These are phyloP conservation scores for Taphrina sp. DNA, from an alignment of 1,139 yeast genomes.

Conservation along the genomic window DNA sequence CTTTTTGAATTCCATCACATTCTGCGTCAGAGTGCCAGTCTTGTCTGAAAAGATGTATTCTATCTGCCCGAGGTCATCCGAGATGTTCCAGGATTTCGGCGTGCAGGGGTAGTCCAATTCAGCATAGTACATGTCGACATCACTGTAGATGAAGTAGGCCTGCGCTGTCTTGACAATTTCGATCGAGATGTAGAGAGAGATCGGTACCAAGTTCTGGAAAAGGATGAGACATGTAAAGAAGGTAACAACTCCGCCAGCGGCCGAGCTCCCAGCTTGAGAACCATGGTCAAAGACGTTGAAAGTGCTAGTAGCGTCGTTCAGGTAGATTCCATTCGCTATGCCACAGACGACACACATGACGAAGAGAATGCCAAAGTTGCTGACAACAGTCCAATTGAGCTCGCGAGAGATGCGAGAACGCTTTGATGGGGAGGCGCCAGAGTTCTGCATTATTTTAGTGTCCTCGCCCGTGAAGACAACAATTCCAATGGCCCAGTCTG, in stretches of 20 bases:
- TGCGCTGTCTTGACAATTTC: constrained; percentile 93
- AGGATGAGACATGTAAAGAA: constrained; percentile 87
- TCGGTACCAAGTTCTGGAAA: constrained; percentile 89
- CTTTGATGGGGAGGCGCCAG: constrained; percentile 91
- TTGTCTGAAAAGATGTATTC: constrained; percentile 95
- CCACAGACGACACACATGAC: constrained; percentile 80
- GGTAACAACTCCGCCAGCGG: constrained; percentile 75
- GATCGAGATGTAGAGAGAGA: constrained; percentile 87
- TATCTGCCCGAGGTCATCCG: constrained; percentile 95
- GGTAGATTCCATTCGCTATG: constrained; percentile 74
- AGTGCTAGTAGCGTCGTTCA: constrained; percentile 55
- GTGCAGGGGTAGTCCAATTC: constrained; percentile 89
- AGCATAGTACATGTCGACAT: constrained; percentile 79
- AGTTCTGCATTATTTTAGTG: constrained; percentile 86
- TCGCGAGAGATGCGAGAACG: constrained; percentile 78
- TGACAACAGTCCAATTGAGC: constrained; percentile 64
- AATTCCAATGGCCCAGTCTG: constrained; percentile 89
- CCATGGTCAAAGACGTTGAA: constrained; percentile 71
- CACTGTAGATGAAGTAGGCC: constrained; percentile 89
- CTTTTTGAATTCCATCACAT: constrained; percentile 94
- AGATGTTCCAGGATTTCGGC: constrained; percentile 94
- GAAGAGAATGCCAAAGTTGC: constrained; percentile 74
- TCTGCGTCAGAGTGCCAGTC: constrained; percentile 95
- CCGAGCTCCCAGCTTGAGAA: constrained; percentile 61
- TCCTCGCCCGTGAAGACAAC: constrained; percentile 89